These are phyloP conservation scores for Diutina ranongensis DNA, from an alignment of 1,139 yeast species.

Conservation along the genomic window DNA sequence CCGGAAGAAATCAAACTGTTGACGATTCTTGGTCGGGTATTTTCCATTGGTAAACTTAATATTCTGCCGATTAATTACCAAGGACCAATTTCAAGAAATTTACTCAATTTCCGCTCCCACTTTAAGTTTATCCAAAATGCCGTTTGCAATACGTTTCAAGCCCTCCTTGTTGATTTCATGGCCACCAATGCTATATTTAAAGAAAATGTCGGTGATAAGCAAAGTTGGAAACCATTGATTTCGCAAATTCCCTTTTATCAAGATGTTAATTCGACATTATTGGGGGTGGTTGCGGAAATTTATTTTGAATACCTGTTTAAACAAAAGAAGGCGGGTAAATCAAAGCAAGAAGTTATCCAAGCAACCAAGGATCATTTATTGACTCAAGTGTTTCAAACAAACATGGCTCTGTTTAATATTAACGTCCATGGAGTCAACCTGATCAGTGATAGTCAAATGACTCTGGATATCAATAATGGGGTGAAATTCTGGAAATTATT, in stretches of 20 bases:
- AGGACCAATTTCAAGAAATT: slow-evolving; percentile 59
- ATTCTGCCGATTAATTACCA: slow-evolving; percentile 50
- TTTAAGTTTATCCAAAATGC: slow-evolving; percentile 40
- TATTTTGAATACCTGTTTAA: slow-evolving; percentile 29
- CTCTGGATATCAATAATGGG: slow-evolving; percentile 29
- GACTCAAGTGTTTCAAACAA: slow-evolving; percentile 28
- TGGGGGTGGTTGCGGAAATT: slow-evolving; percentile 34
- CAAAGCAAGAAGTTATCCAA: slow-evolving; percentile 14
- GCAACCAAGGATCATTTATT: slow-evolving; percentile 25
- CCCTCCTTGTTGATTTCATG: slow-evolving; percentile 40
- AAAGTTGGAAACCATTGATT: slow-evolving; percentile 49
- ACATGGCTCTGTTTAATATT: slow-evolving; percentile 28
- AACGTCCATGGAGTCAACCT: slow-evolving; percentile 34
- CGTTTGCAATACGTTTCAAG: slow-evolving; percentile 44
- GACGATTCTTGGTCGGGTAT: slow-evolving; percentile 44
- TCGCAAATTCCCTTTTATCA: slow-evolving; percentile 50
- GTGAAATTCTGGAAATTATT: slow-evolving; percentile 31
- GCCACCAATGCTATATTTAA: slow-evolving; percentile 32
- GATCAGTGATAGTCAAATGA: slow-evolving; percentile 24
- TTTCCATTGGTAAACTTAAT: slow-evolving; percentile 40
- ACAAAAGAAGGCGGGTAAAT: slow-evolving; percentile 15
- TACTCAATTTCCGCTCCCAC: slow-evolving; percentile 58
- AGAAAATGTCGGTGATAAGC: slow-evolving; percentile 24
- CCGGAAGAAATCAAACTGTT: slow-evolving; percentile 25
- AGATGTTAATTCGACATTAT: slow-evolving; percentile 31